Evolutionary conservation across 495 filamentous ascomycete genomes (phyloP).

Genomic region (Penicillium psychrofluorescens): DNA sequence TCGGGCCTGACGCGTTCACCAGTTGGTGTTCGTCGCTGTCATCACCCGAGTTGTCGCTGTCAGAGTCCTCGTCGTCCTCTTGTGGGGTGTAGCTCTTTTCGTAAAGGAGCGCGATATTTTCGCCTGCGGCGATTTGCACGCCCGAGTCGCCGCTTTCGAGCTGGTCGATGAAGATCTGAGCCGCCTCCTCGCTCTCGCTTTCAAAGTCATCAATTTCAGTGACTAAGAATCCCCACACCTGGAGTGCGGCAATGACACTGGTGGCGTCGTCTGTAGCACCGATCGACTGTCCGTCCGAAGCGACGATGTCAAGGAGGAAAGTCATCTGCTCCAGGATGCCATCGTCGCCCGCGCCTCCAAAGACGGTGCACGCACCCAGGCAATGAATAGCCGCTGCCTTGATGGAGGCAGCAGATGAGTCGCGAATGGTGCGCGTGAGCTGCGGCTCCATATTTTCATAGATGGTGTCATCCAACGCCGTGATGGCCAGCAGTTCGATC

Average conservation of each 20-base stretch:
- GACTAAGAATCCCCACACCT: constrained; percentile 83
- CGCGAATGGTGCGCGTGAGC: constrained; percentile 64
- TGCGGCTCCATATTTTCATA: constrained; percentile 56
- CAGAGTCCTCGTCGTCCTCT: constrained; percentile 58
- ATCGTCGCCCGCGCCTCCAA: constrained; percentile 66
- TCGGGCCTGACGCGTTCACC: constrained; percentile 41
- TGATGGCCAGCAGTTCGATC: constrained; percentile 69
- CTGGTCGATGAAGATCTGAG: constrained; percentile 87
- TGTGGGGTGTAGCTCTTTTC: constrained; percentile 67
- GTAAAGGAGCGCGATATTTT: constrained; percentile 84
- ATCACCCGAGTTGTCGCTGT: constrained; percentile 39
- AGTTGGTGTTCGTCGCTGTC: constrained; percentile 42
- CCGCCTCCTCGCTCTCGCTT: constrained; percentile 60
- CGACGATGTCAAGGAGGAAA: constrained; percentile 76
- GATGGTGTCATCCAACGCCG: constrained; percentile 59
- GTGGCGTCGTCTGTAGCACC: constrained; percentile 65
- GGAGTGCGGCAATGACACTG: constrained; percentile 77
- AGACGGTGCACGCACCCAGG: constrained; percentile 65
- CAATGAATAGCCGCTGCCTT: constrained; percentile 74
- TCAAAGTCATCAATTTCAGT: constrained; percentile 78
- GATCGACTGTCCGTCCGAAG: constrained; percentile 72
- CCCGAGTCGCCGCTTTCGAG: constrained; percentile 66
- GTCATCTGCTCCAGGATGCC: constrained; percentile 72
- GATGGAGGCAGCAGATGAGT: constrained; percentile 54
- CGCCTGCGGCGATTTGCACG: constrained; percentile 81